A percentile compares a stretch with the other conserved stretches of the same genome.
Conservation (phyloP, 495 filamentous ascomycete genomes). For the Hamigera avellanea region DNA sequence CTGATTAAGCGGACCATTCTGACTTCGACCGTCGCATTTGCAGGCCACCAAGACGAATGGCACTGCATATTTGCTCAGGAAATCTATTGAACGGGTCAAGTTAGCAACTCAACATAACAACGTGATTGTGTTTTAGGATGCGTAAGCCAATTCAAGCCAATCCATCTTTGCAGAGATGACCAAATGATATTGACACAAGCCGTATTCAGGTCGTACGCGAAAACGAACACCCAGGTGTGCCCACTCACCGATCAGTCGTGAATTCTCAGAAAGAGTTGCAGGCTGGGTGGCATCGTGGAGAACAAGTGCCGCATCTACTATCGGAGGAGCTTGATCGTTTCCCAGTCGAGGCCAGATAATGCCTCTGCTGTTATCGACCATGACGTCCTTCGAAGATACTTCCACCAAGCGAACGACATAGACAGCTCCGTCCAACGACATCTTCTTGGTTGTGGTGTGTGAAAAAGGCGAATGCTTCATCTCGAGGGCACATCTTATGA, state of each 20-base stretch:
- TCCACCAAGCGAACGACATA: slow-evolving; percentile 79
- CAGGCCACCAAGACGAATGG: slow-evolving; percentile 71
- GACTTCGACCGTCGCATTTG: slow-evolving; percentile 66
- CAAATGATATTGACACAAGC: no score
- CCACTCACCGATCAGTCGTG: slow-evolving; percentile 64
- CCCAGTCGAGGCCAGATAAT: slow-evolving; percentile 73
- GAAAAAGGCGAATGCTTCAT: slow-evolving; percentile 48
- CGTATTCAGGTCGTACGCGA: no score
- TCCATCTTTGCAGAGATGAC: no score
- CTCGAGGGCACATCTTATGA: slow-evolving; percentile 70
- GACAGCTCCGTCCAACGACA: slow-evolving; percentile 62
- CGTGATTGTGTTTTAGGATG: background rate
- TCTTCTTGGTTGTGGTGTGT: slow-evolving; percentile 50
- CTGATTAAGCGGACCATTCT: slow-evolving; percentile 32
- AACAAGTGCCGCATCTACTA: slow-evolving; percentile 71
- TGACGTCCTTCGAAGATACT: slow-evolving; percentile 36
- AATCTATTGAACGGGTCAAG: slow-evolving; percentile 38
- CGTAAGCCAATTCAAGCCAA: no score
- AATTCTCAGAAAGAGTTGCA: slow-evolving; percentile 54
- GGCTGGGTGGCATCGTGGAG: slow-evolving; percentile 77
- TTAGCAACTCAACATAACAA: no score
- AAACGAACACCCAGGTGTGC: no score
- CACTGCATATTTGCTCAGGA: slow-evolving; percentile 50
- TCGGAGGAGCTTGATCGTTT: slow-evolving; percentile 50
- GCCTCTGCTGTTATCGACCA: slow-evolving; percentile 37